A percentile compares a stretch with the other conserved stretches of the same genome.
Conservation (phyloP, 1,284 basidiomycete genomes). For the Trichosporon faecale region DNA sequence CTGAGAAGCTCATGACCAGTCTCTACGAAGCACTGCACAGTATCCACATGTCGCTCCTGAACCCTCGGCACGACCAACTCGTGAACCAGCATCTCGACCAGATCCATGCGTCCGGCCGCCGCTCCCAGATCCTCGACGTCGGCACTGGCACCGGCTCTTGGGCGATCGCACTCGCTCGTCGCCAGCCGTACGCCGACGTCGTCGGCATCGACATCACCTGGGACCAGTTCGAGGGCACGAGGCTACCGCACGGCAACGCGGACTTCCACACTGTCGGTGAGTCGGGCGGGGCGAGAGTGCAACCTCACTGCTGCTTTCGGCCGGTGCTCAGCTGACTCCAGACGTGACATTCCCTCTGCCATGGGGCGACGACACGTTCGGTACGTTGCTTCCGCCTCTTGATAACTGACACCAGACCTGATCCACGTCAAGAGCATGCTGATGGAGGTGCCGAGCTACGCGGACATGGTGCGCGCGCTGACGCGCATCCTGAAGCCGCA, state of each 20-base stretch:
- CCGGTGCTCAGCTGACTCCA: slow-evolving; percentile 14
- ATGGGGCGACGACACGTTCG: slow-evolving; percentile 32
- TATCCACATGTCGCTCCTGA: slow-evolving; percentile 31
- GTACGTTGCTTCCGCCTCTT: slow-evolving; percentile 21
- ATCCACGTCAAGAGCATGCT: slow-evolving; percentile 47
- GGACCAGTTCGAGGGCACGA: slow-evolving; percentile 21
- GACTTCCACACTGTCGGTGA: slow-evolving; percentile 41
- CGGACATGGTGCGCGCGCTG: slow-evolving; percentile 36
- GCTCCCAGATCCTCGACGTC: slow-evolving; percentile 41
- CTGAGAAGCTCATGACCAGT: not conserved
- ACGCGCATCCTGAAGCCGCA: slow-evolving; percentile 38
- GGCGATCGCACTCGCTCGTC: slow-evolving; percentile 33
- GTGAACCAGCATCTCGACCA: slow-evolving; percentile 31
- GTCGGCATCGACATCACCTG: slow-evolving; percentile 41
- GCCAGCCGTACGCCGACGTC: slow-evolving; percentile 39
- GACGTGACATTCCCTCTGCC: slow-evolving; percentile 36
- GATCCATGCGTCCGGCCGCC: slow-evolving; percentile 35
- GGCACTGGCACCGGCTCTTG: slow-evolving; percentile 38
- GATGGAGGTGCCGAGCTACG: slow-evolving; percentile 39
- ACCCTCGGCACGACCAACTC: slow-evolving; percentile 31
- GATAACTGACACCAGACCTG: slow-evolving; percentile 29
- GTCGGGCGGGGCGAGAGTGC: not conserved
- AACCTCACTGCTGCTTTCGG: not conserved
- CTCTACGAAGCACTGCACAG: slow-evolving; percentile 24
- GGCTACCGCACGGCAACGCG: slow-evolving; percentile 37